These are phyloP conservation scores for Bullera alba DNA, from an alignment of 768 basidiomycete species.

Conservation along the genomic window DNA sequence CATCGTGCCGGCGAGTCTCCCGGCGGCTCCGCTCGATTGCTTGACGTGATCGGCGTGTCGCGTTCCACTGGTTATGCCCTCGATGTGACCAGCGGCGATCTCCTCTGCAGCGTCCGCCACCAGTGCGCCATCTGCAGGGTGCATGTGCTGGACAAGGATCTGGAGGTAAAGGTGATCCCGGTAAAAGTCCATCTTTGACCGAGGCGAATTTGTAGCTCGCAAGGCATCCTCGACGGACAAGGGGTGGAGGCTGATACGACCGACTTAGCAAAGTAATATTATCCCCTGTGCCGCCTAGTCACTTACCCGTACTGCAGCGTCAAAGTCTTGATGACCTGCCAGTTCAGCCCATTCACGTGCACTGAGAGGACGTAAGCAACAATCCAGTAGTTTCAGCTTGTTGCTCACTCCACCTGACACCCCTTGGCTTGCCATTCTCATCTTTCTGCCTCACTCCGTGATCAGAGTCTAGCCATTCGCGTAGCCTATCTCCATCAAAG, in stretches of 20 bases:
- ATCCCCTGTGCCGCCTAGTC: not conserved
- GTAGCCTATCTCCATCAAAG: slow-evolving; percentile 35
- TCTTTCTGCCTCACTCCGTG: slow-evolving; percentile 16
- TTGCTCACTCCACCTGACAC: slow-evolving; percentile 43
- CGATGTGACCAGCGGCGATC: slow-evolving; percentile 4
- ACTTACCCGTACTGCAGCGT: slow-evolving; percentile 36
- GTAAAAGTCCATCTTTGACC: slow-evolving; percentile 45
- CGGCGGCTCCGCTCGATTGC: too few relatives aligned
- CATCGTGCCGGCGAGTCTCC: not conserved
- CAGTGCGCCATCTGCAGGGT: slow-evolving; percentile 15
- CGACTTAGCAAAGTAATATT: not conserved
- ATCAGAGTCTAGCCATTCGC: slow-evolving; percentile 36
- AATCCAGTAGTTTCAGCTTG: not conserved
- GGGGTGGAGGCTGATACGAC: slow-evolving; percentile 38
- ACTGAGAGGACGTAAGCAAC: slow-evolving; percentile 9
- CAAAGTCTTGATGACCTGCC: slow-evolving; percentile 41
- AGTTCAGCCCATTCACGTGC: slow-evolving; percentile 41
- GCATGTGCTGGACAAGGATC: slow-evolving; percentile 41
- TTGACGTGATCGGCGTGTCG: not conserved
- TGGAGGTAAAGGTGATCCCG: slow-evolving; percentile 43
- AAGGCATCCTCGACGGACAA: slow-evolving; percentile 44
- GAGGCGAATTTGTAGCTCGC: slow-evolving; percentile 38
- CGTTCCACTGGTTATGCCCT: not conserved
- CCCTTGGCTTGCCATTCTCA: slow-evolving; percentile 27
- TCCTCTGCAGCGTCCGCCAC: slow-evolving; percentile 16